Evolutionary conservation across 2,329 filamentous ascomycete genomes (phyloP), one percentile per base, ranked within the genome.

Genomic region (Arthrobotrys entomopaga): DNA sequence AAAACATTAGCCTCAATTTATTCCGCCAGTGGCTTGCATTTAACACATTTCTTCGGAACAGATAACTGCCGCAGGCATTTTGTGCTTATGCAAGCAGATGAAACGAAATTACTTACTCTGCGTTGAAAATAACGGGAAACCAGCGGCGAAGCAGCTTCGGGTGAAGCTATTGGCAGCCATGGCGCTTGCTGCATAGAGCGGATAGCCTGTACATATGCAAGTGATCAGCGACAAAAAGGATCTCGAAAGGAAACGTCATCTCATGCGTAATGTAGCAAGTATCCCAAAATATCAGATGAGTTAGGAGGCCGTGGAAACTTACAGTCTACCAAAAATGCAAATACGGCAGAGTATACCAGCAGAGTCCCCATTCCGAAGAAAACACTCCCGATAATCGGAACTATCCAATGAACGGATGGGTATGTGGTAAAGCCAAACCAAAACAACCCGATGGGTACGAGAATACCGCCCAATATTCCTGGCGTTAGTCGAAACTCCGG

Each of bases 391-490:
- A 93, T 89, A 77, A 92, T 89, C 24, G 90, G 89, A 52, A 89
- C 85, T 75, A 91, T 90, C 89, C 89, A 94, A 81, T 92, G 90
- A 56, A 97, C 86, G 77, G 82, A 86, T 1, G 88, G 81, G 80
- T 89, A 93, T 13, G 90, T 90, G 3, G 91, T 93, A 91, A 92
- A 97, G 7, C 88, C 92, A 82, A 97, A 97, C 82, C 91, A 90
- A 81, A 97, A 96, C 15, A 98, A 82, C 5, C 92, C 91, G 65
- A 91, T 84, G 3, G 93, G 91, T 34, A 95, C 91, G 8, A 96
- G 82, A 50, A 92, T 82, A 0, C 89, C 89, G n/a, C 93, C 94
- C 6, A 85, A 80, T 59, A 93, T 90, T 19, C 89, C 87, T 38
- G 91, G 88, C 5, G 92, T 91, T 38, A 97, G 86, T 74, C 92